phyloP scores from a whole-genome alignment of 164 flowering plant genomes.

The Chloranthus sessilifolius region DNA sequence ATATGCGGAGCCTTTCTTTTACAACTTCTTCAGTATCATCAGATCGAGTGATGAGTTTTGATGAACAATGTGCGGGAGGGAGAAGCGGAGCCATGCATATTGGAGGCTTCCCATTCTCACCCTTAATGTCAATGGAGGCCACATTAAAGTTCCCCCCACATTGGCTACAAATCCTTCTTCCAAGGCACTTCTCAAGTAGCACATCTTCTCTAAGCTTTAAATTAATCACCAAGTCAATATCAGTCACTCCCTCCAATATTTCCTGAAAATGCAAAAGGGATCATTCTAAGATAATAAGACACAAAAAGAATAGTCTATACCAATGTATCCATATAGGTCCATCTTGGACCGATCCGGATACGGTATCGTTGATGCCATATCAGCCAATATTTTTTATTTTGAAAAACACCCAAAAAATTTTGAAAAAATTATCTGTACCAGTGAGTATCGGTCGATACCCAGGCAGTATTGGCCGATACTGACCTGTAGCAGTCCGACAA shows the following conservation, averaged over 20 bases:
- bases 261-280: conserved; percentile 42
- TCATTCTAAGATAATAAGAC: too few relatives aligned
- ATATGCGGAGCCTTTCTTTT: conserved; percentile 69
- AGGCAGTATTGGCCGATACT: too few relatives aligned
- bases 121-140: conserved; percentile 70
- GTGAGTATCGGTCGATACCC: too few relatives aligned
- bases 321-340: too few relatives aligned
- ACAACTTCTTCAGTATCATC: conserved; percentile 88
- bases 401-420: too few relatives aligned
- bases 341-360: too few relatives aligned
- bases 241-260: conserved; percentile 82
- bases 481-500: too few relatives aligned
- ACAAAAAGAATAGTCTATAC: too few relatives aligned
- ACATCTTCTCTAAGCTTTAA: conserved; percentile 82
- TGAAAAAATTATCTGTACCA: too few relatives aligned
- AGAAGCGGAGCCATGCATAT: conserved; percentile 90
- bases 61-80: conserved; percentile 74
- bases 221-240: conserved; percentile 80
- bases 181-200: conserved; percentile 83
- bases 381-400: too few relatives aligned
- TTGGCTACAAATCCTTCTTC: conserved; percentile 86
- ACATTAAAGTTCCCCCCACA: conserved; percentile 80
- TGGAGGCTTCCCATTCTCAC: conserved; percentile 67
- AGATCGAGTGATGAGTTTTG: conserved; percentile 81
- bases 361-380: too few relatives aligned